Conservation (phyloP, 306 rosid genomes). For the Cucumis sativus region DNA sequence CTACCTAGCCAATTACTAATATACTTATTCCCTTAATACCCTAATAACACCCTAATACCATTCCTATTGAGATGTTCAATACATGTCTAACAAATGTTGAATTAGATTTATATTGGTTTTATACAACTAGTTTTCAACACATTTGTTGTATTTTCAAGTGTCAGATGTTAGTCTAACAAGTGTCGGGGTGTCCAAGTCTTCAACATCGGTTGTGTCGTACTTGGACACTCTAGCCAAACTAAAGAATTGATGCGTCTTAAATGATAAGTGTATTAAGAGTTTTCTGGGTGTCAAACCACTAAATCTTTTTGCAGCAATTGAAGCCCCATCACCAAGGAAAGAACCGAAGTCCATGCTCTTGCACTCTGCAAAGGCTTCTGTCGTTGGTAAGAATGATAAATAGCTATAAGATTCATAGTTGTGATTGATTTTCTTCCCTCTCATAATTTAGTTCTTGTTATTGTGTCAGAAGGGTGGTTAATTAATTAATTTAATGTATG, state of each 20-base stretch:
- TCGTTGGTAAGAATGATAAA: conserved; percentile 32
- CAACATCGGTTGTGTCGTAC: not conserved
- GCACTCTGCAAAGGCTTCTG: conserved; percentile 29
- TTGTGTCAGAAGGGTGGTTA: not conserved
- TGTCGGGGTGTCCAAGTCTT: not conserved
- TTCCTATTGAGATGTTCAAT: too few relatives aligned
- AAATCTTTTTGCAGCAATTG: conserved; percentile 53
- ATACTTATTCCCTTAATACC: too few relatives aligned
- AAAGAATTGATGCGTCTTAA: not conserved
- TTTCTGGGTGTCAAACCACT: conserved; percentile 12
- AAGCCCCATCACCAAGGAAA: conserved; percentile 72
- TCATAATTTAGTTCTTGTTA: not conserved
- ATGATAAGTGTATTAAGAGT: not conserved
- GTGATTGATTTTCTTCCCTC: not conserved
- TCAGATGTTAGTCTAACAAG: not conserved
- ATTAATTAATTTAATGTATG: not conserved
- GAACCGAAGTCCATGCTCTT: conserved; percentile 53
- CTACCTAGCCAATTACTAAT: too few relatives aligned
- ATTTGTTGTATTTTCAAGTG: not conserved
- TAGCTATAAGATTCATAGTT: not conserved
- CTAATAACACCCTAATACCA: too few relatives aligned
- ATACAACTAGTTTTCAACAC: not conserved
- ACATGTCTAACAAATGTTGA: too few relatives aligned
- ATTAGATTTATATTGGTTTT: not conserved
- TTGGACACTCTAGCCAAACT: not conserved